These are phyloP conservation scores for Phyllosticta paracitricarpa DNA, from an alignment of 2,329 filamentous ascomycete genomes.

Conservation along the genomic window DNA sequence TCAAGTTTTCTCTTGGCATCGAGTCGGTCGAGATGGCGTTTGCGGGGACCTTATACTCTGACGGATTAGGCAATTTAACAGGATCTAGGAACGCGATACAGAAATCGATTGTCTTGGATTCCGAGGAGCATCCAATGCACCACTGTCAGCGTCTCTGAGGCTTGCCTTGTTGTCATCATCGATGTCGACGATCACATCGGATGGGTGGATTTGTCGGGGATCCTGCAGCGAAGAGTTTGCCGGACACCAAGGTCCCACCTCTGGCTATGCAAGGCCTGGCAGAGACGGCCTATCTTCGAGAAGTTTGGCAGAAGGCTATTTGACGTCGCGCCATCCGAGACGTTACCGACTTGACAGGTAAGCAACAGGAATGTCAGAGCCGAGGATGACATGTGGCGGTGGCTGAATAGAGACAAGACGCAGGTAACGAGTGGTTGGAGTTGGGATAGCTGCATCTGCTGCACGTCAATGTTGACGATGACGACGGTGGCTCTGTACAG, in stretches of 20 bases:
- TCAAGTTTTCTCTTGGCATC: background rate
- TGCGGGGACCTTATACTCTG: background rate
- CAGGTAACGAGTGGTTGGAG: background rate
- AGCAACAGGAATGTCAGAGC: background rate
- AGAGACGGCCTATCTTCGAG: background rate
- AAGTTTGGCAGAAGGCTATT: background rate
- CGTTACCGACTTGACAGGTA: background rate
- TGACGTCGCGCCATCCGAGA: background rate
- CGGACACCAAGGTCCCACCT: background rate
- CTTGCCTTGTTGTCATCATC: background rate
- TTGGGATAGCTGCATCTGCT: background rate
- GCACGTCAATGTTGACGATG: background rate
- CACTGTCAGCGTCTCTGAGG: background rate
- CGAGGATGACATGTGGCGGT: background rate
- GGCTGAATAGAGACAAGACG: background rate
- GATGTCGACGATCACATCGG: background rate
- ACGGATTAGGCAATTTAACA: background rate
- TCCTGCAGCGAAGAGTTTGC: background rate
- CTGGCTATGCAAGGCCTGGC: background rate
- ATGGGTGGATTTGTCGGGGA: background rate
- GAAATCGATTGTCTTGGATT: background rate
- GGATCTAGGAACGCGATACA: background rate
- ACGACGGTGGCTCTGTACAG: background rate
- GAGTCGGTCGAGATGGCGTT: background rate
- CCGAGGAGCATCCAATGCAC: background rate